Evolutionary conservation across 140 eudicot species (phyloP), one percentile per base, ranked within the genome.

Genomic region (Ambrosia hybrid): DNA sequence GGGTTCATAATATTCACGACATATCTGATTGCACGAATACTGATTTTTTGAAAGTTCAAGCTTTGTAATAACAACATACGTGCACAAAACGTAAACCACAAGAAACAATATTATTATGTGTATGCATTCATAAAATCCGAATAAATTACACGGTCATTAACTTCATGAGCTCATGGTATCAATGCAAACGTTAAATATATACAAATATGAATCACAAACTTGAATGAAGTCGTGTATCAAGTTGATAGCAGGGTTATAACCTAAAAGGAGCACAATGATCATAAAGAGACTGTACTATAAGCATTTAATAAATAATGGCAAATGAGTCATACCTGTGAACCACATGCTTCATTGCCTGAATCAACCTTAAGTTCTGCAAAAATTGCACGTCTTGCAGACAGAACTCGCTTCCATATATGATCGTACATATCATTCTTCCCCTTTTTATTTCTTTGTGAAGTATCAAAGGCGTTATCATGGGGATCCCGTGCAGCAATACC

Each of bases 321-420:
- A 12, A 71, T 17, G 56, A 65, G 55, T 21, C 53, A 56, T 85
- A 92, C 96, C 95, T 82, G 87, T 45, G 46, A 67, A 36, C 62
- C 56, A 57, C 77, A 16, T 62, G 83, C 82, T 53, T 82, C 80
- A 17, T 36, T 76, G 66, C 66, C 72, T 48, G 69, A 65, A 77
- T 76, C 77, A 70, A 58, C 63, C 67, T 74, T 62, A 78, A 74
- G 72, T 81, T 73, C 83, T 61, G 38, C 68, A 74, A 84, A 72
- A 66, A 87, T 78, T 9, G 91, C 88, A 63, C 83, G 86, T 30
- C 96, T 91, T 63, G 84, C 91, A 16, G 76, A 60, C 74, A 90
- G 70, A 62, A 75, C 89, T 76, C 79, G 83, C 52, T 61, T 60
- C 93, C 85, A 55, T 52, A 79, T 36, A 38, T 78, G 83, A 37